Conservation (phyloP, 305 asterid species). For the Rubia tinctorum region DNA sequence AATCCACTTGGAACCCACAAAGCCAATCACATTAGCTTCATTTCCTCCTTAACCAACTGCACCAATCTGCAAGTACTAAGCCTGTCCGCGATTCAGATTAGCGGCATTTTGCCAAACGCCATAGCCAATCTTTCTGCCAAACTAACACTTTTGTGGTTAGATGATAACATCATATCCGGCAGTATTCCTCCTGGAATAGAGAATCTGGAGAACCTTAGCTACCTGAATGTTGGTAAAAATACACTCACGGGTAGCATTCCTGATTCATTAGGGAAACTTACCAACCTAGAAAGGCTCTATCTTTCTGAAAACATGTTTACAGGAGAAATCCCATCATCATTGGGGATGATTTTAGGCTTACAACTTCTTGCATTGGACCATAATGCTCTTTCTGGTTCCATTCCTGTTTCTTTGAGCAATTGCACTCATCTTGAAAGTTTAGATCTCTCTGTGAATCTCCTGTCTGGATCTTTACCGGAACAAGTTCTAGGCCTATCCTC, state of each 20-base stretch:
- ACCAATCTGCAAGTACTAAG: slow-evolving; percentile 17
- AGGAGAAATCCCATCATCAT: slow-evolving; percentile 19
- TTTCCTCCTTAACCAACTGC: slow-evolving; percentile 26
- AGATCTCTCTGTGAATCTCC: slow-evolving; percentile 4
- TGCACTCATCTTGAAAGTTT: slow-evolving; percentile 21
- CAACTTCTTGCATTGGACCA: slow-evolving; percentile 18
- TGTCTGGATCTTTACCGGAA: slow-evolving; percentile 15
- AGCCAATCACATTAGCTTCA: slow-evolving; percentile 17
- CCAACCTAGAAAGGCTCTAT: slow-evolving; percentile 16
- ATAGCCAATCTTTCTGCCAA: slow-evolving; percentile 26
- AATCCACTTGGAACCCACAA: slow-evolving; percentile 19
- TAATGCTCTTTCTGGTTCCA: slow-evolving; percentile 22
- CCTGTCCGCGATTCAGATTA: slow-evolving; percentile 18
- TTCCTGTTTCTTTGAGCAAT: slow-evolving; percentile 28
- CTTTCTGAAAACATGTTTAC: slow-evolving; percentile 20
- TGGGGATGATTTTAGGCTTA: slow-evolving; percentile 24
- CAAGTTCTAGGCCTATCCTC: slow-evolving; percentile 22
- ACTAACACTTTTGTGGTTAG: slow-evolving; percentile 20
- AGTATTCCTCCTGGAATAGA: slow-evolving; percentile 18
- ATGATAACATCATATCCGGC: slow-evolving; percentile 26
- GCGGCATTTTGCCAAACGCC: slow-evolving; percentile 23
- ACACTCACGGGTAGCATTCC: slow-evolving; percentile 18
- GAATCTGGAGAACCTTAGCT: slow-evolving; percentile 16
- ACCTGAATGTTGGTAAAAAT: slow-evolving; percentile 17
- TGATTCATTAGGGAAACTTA: slow-evolving; percentile 23